These are phyloP conservation scores for Camptophora hylomeconis DNA, from an alignment of 2,329 filamentous ascomycete species.

Conservation along the genomic window DNA sequence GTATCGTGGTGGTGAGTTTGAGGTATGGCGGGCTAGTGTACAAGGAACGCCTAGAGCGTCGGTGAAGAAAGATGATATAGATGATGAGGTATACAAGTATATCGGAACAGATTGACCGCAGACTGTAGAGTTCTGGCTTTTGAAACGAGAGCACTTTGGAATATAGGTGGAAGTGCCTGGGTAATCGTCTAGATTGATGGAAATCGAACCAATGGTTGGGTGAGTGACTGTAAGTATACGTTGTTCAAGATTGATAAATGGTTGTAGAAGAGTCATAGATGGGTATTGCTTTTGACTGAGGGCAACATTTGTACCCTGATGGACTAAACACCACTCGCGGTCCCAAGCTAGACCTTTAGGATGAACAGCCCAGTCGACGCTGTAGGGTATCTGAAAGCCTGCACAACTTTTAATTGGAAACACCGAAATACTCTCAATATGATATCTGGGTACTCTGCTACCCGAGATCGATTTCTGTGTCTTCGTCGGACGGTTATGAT, in stretches of 20 bases:
- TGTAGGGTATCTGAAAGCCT: slow-evolving; percentile 56
- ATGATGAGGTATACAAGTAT: slow-evolving; percentile 52
- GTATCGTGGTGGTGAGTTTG: slow-evolving; percentile 36
- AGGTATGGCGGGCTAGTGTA: slow-evolving; percentile 69
- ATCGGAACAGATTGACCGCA: slow-evolving; percentile 69
- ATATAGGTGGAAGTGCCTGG: slow-evolving; percentile 25
- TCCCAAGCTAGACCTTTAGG: slow-evolving; percentile 85
- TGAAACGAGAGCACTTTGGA: slow-evolving; percentile 20
- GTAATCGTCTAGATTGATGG: slow-evolving; percentile 44
- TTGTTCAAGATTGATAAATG: slow-evolving; percentile 55
- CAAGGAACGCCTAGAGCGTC: slow-evolving; percentile 64
- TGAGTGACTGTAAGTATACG: slow-evolving; percentile 50
- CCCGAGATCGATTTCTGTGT: no score
- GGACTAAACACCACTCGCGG: slow-evolving; percentile 88
- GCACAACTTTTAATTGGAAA: slow-evolving; percentile 95
- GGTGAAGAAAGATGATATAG: slow-evolving; percentile 67
- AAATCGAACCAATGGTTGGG: slow-evolving; percentile 24
- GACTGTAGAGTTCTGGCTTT: slow-evolving; percentile 48
- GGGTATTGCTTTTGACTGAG: slow-evolving; percentile 83
- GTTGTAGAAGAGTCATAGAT: slow-evolving; percentile 72
- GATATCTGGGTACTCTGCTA: slow-evolving; percentile 5
- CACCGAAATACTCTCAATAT: slow-evolving; percentile 55
- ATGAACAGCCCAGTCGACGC: slow-evolving; percentile 59
- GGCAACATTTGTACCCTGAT: slow-evolving; percentile 69
- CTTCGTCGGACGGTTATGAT: slow-evolving; percentile 11